A percentile compares a stretch with the other conserved stretches of the same genome.
Conservation (phyloP, 306 rosid species). For the Ochetophila trinervis region DNA sequence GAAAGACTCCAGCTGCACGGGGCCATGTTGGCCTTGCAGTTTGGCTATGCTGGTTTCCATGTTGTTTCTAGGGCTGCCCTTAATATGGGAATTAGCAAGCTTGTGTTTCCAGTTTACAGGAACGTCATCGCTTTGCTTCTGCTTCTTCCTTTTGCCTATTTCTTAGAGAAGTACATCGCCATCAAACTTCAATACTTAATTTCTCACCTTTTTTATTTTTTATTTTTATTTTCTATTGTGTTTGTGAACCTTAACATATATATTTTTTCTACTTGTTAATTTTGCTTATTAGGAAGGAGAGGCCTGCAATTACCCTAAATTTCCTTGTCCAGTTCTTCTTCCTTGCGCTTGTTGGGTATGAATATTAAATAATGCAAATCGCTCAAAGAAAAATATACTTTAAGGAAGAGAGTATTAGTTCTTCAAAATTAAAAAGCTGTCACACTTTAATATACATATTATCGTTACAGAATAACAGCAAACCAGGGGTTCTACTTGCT, state of each 20-base stretch:
- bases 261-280: neutral
- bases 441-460: neutral
- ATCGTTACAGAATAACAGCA: slow-evolving; percentile 70
- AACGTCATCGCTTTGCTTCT: slow-evolving; percentile 83
- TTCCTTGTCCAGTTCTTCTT: slow-evolving; percentile 71
- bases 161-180: slow-evolving; percentile 64
- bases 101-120: slow-evolving; percentile 89
- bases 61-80: slow-evolving; percentile 96
- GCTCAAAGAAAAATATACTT: too few species aligned
- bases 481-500: slow-evolving; percentile 98
- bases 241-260: neutral
- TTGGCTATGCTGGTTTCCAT: slow-evolving; percentile 96
- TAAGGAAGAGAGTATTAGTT: too few species aligned
- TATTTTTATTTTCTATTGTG: neutral
- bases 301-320: slow-evolving; percentile 75
- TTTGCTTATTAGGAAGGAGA: slow-evolving; percentile 65
- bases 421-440: neutral
- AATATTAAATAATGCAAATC: neutral
- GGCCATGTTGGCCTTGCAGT: slow-evolving; percentile 94
- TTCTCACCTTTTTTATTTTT: neutral
- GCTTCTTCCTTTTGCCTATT: slow-evolving; percentile 85
- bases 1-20: slow-evolving; percentile 83
- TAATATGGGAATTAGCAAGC: slow-evolving; percentile 93
- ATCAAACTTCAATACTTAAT: neutral
- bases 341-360: slow-evolving; percentile 92